Evolutionary conservation across 441 rosid genomes (phyloP).

Genomic region (Isatis lusitanica): DNA sequence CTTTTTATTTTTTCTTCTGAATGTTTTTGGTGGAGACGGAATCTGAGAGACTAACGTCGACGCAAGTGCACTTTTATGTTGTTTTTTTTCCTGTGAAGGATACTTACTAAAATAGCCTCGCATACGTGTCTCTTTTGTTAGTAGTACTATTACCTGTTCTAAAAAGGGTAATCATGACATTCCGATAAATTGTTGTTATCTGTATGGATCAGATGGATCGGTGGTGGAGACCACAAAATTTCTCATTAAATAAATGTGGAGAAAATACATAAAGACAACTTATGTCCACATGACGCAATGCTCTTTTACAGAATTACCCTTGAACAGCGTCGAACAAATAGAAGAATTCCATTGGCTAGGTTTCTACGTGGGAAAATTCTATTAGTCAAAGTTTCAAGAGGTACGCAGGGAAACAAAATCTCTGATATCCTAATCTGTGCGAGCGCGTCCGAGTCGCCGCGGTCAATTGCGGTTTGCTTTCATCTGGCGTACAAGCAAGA

Average conservation of each 20-base stretch:
- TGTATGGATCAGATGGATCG: slow-evolving; percentile 42
- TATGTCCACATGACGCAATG: background rate
- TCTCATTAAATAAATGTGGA: slow-evolving; percentile 35
- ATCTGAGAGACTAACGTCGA: slow-evolving; percentile 20
- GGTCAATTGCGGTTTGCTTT: slow-evolving; percentile 21
- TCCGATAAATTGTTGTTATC: background rate
- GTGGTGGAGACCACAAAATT: slow-evolving; percentile 32
- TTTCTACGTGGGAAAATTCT: slow-evolving; percentile 16
- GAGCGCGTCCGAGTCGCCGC: slow-evolving; percentile 33
- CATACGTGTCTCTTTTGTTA: background rate
- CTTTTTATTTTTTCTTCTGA: background rate
- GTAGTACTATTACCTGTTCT: background rate
- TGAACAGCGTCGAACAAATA: background rate
- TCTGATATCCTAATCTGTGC: background rate
- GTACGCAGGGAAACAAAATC: background rate
- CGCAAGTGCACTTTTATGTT: slow-evolving; percentile 38
- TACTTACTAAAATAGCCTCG: slow-evolving; percentile 12
- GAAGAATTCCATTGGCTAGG: background rate
- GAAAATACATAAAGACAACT: slow-evolving; percentile 27
- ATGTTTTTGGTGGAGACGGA: slow-evolving; percentile 25
- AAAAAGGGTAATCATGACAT: slow-evolving; percentile 42
- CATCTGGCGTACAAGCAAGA: slow-evolving; percentile 17
- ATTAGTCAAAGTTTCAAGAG: slow-evolving; percentile 20
- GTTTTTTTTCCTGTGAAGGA: background rate
- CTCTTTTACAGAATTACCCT: slow-evolving; percentile 8